Conservation (phyloP, 2,329 filamentous ascomycete genomes). For the Didymella segeticola region DNA sequence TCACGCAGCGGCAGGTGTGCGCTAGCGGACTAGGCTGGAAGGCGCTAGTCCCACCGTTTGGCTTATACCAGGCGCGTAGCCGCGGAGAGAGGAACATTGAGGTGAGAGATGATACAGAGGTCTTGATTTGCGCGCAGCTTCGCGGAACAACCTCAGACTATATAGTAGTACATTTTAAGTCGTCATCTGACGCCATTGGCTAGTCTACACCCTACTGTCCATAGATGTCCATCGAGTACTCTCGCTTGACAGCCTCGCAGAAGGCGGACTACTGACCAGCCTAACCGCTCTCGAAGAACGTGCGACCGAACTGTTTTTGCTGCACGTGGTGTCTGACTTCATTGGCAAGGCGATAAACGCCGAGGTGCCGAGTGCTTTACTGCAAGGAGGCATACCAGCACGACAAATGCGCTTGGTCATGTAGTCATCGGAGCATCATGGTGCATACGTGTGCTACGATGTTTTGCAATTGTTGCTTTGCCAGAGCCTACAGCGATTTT, state of each 20-base stretch:
- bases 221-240: conserved; percentile 18
- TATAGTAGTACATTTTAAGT: not conserved
- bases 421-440: not conserved
- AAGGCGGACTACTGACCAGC: conserved; percentile 20
- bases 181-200: not conserved
- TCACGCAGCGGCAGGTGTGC: conserved; percentile 23
- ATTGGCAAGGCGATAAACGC: conserved; percentile 2
- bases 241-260: conserved; percentile 22
- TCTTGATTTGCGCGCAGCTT: not conserved
- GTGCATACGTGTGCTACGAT: too few species aligned
- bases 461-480: too few species aligned
- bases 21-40: conserved; percentile 15
- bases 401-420: too few species aligned
- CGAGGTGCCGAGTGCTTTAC: conserved; percentile 3
- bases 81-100: conserved; percentile 2
- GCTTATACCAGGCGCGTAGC: conserved; percentile 1
- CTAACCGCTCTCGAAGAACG: conserved; percentile 25
- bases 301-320: conserved; percentile 22
- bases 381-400: conserved; percentile 1
- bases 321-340: conserved; percentile 17
- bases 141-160: conserved; percentile 6
- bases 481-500: too few species aligned
- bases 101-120: not conserved
- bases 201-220: conserved; percentile 15
- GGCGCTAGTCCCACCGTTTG: conserved; percentile 21